Percentiles rank a stretch among this genome's conserved stretches.
phyloP scores from a whole-genome alignment of 2,329 filamentous ascomycete species.

The Phaeophleospora eucalypticola region DNA sequence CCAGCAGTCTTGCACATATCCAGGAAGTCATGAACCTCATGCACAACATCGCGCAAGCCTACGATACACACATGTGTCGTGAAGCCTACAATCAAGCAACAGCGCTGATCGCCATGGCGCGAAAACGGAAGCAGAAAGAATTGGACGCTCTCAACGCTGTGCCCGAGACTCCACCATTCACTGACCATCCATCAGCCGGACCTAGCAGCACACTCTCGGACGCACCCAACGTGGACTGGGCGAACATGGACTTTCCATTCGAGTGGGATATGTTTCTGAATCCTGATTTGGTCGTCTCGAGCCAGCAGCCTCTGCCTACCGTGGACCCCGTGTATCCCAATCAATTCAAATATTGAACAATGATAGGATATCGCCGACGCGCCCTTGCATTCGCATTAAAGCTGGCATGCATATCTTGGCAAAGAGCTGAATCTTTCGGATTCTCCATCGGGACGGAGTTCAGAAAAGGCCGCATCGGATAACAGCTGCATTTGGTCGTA shows the following conservation, averaged over 20 bases:
- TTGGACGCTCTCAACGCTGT: conserved; percentile 28
- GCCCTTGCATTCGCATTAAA: background rate
- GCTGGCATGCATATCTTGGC: background rate
- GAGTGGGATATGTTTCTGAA: conserved; percentile 36
- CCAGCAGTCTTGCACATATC: conserved; percentile 34
- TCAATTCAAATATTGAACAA: conserved; percentile 16
- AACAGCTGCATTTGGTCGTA: background rate
- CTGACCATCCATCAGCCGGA: conserved; percentile 28
- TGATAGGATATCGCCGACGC: background rate
- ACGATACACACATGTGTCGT: conserved; percentile 36
- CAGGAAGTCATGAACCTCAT: conserved; percentile 37
- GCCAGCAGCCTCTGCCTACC: conserved; percentile 21
- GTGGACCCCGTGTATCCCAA: conserved; percentile 17
- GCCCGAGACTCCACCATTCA: conserved; percentile 25
- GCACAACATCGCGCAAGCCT: conserved; percentile 34
- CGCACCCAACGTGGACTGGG: conserved; percentile 31
- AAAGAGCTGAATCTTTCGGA: background rate
- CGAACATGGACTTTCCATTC: conserved; percentile 29
- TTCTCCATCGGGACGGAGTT: background rate
- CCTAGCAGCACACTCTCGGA: conserved; percentile 27
- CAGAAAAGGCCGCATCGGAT: background rate
- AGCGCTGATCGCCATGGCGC: conserved; percentile 30
- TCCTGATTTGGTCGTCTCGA: conserved; percentile 30
- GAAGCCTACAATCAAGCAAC: conserved; percentile 37
- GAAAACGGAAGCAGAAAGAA: conserved; percentile 32